phyloP scores from a whole-genome alignment of 352 stramenopile genomes.

The Globisporangium iwayamae region DNA sequence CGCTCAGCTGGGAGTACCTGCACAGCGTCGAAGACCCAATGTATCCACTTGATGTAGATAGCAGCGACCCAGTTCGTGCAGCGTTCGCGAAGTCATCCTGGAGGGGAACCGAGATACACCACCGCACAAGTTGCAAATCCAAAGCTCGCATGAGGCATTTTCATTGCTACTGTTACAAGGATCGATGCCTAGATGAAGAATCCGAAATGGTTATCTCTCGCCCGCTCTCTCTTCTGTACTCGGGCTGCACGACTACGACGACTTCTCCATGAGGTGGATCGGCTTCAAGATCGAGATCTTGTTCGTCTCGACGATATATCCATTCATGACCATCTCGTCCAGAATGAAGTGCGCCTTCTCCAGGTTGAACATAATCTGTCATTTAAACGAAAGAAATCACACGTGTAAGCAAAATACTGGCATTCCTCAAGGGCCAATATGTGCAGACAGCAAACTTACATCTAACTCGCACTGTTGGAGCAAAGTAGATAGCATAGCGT shows the following conservation, averaged over 20 bases:
- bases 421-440: background rate
- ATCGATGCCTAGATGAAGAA: background rate
- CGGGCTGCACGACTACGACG: slow-evolving; percentile 43
- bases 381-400: background rate
- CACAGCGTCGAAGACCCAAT: too few species aligned
- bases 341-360: slow-evolving; percentile 91
- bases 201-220: background rate
- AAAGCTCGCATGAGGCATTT: background rate
- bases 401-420: background rate
- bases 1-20: too few species aligned
- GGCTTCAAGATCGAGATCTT: slow-evolving; percentile 98
- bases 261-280: slow-evolving; percentile 98
- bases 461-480: slow-evolving; percentile 76
- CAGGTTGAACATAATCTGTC: slow-evolving; percentile 91
- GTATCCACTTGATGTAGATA: too few species aligned
- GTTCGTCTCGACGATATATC: slow-evolving; percentile 99
- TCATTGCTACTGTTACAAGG: slow-evolving; percentile 4
- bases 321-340: slow-evolving; percentile 99
- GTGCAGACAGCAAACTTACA: slow-evolving; percentile 34
- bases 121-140: too few species aligned
- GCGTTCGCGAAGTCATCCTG: too few species aligned
- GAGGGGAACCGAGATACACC: too few species aligned
- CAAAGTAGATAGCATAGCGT: background rate
- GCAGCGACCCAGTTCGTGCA: too few species aligned
- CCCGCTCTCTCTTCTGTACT: background rate